Conservation (phyloP, 2,329 filamentous ascomycete species). For the Coleophoma crateriformis region DNA sequence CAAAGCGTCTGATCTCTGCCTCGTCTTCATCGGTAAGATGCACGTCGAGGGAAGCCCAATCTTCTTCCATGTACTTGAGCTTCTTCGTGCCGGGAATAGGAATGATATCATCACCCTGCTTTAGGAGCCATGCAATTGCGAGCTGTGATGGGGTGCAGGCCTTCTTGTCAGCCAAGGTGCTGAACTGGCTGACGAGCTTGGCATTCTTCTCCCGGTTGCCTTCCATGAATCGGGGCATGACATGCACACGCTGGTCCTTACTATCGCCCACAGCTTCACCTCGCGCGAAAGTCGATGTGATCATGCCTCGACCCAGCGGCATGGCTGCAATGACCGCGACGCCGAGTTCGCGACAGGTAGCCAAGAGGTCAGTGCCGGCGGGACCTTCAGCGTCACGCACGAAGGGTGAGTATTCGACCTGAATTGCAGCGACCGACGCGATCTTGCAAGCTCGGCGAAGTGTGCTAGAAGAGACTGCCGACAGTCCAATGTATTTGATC, state of each 20-base stretch:
- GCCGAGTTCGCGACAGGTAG: slow-evolving; percentile 49
- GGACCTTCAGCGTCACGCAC: slow-evolving; percentile 50
- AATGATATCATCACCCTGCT: slow-evolving; percentile 54
- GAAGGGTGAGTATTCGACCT: slow-evolving; percentile 49
- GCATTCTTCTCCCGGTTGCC: slow-evolving; percentile 53
- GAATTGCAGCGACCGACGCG: slow-evolving; percentile 41
- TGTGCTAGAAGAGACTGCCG: slow-evolving; percentile 41
- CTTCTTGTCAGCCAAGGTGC: slow-evolving; percentile 45
- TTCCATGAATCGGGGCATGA: slow-evolving; percentile 42
- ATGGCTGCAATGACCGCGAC: slow-evolving; percentile 17
- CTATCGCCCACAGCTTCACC: slow-evolving; percentile 18
- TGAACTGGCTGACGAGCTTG: slow-evolving; percentile 43
- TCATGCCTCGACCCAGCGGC: slow-evolving; percentile 42
- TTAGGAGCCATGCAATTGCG: slow-evolving; percentile 57
- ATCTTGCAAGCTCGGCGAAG: slow-evolving; percentile 46
- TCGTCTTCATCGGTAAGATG: slow-evolving; percentile 30
- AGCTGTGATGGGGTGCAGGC: slow-evolving; percentile 49
- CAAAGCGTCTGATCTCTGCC: slow-evolving; percentile 27
- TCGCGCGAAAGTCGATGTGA: slow-evolving; percentile 32
- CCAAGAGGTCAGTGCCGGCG: slow-evolving; percentile 35
- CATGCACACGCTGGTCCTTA: slow-evolving; percentile 23
- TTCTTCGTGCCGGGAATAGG: slow-evolving; percentile 50
- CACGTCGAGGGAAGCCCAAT: slow-evolving; percentile 29
- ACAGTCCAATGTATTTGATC: slow-evolving; percentile 51
- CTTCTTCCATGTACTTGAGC: slow-evolving; percentile 41